Conservation (phyloP, 2,329 filamentous ascomycete genomes). For the Grosmannia huntii region DNA sequence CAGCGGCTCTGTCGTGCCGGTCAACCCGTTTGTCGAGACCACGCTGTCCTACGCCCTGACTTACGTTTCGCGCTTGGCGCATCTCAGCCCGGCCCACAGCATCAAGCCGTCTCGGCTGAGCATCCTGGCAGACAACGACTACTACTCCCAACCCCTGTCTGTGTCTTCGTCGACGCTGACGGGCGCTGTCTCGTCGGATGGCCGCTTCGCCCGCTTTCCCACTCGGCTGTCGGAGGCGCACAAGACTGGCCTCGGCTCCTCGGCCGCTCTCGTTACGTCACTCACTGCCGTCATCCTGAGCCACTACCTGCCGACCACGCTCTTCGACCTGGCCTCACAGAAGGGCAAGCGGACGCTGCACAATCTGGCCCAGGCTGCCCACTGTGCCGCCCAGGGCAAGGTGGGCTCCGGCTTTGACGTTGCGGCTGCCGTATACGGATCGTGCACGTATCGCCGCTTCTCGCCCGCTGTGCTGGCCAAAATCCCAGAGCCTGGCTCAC, state of each 20-base stretch:
- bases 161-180: conserved; percentile 24
- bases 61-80: conserved; percentile 48
- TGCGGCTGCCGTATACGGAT: conserved; percentile 82
- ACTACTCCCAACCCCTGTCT: conserved; percentile 65
- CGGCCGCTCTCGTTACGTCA: conserved; percentile 82
- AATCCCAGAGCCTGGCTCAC: conserved; percentile 52
- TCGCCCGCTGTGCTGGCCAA: conserved; percentile 59
- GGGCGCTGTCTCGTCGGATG: conserved; percentile 13
- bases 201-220: conserved; percentile 64
- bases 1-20: conserved; percentile 26
- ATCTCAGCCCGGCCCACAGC: conserved; percentile 26
- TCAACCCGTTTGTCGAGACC: conserved; percentile 86
- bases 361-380: conserved; percentile 85
- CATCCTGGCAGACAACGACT: conserved; percentile 89
- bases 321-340: conserved; percentile 44
- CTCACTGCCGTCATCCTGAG: conserved; percentile 64
- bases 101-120: conserved; percentile 63
- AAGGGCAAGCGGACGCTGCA: conserved; percentile 54
- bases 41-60: conserved; percentile 78
- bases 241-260: conserved; percentile 93
- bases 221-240: conserved; percentile 66
- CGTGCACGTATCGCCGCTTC: conserved; percentile 86
- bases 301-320: conserved; percentile 52
- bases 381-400: conserved; percentile 94
- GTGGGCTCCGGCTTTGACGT: conserved; percentile 94